A percentile compares a stretch with the other conserved stretches of the same genome.
Conservation (phyloP, 495 filamentous ascomycete species). For the Penicillium dipodomyicola region DNA sequence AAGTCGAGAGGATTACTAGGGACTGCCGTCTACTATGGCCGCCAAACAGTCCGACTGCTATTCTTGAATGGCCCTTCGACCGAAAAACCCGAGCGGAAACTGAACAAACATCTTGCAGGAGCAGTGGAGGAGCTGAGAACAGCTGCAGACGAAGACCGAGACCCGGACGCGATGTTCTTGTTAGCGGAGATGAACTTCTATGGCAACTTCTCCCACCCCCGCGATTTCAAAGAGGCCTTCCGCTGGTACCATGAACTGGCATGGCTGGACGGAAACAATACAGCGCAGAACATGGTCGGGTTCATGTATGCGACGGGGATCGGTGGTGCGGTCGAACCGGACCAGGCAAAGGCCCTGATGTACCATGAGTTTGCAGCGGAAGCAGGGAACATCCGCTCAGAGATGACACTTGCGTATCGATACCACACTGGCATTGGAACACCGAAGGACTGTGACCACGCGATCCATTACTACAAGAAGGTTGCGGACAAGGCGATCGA, state of each 20-base stretch:
- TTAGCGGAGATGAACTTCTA: slow-evolving; percentile 96
- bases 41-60: slow-evolving; percentile 46
- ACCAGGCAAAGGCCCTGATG: slow-evolving; percentile 88
- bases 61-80: slow-evolving; percentile 50
- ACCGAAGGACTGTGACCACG: slow-evolving; percentile 79
- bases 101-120: slow-evolving; percentile 32
- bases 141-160: slow-evolving; percentile 65
- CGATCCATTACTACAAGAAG: slow-evolving; percentile 82
- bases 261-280: slow-evolving; percentile 74
- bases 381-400: slow-evolving; percentile 74
- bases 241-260: slow-evolving; percentile 77
- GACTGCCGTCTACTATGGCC: slow-evolving; percentile 48
- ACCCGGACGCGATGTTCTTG: slow-evolving; percentile 85
- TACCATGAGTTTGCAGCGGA: slow-evolving; percentile 95
- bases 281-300: slow-evolving; percentile 92
- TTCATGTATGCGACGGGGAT: slow-evolving; percentile 96
- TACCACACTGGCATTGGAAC: slow-evolving; percentile 83
- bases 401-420: slow-evolving; percentile 92
- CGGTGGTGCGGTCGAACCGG: slow-evolving; percentile 74
- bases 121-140: slow-evolving; percentile 73
- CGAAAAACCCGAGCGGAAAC: slow-evolving; percentile 26
- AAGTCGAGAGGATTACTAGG: slow-evolving; percentile 47
- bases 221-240: slow-evolving; percentile 80
- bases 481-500: slow-evolving; percentile 91
- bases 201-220: slow-evolving; percentile 87